These are phyloP conservation scores for Blakeslea trispora DNA, from an alignment of 371 early-diverging fungal genomes.

Conservation along the genomic window DNA sequence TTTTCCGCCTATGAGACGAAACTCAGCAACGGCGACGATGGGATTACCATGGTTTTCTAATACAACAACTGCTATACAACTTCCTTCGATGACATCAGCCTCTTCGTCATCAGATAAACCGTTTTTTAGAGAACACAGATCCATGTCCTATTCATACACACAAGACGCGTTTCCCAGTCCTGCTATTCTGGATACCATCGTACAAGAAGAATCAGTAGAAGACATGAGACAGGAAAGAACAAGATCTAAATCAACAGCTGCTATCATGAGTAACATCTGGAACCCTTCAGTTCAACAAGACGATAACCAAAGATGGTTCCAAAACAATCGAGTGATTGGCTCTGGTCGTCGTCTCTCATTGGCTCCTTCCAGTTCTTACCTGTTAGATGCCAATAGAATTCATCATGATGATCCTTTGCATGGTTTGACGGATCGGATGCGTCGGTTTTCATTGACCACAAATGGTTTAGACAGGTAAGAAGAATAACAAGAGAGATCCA, in stretches of 20 bases:
- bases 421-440: conserved; percentile 34
- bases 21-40: conserved; percentile 34
- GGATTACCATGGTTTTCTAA: conserved; percentile 24
- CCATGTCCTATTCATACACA: conserved; percentile 42
- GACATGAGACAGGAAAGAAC: conserved; percentile 9
- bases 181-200: conserved; percentile 22
- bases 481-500: not conserved
- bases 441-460: conserved; percentile 40
- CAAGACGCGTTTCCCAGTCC: conserved; percentile 7
- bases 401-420: conserved; percentile 27
- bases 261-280: conserved; percentile 40
- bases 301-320: conserved; percentile 1
- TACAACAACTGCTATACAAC: conserved; percentile 6
- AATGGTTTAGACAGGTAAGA: conserved; percentile 4
- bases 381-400: not conserved
- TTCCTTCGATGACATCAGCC: conserved; percentile 34
- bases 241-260: conserved; percentile 45
- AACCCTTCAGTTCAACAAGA: conserved; percentile 26
- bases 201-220: conserved; percentile 40
- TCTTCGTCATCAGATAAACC: conserved; percentile 36
- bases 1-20: conserved; percentile 39
- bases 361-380: not conserved
- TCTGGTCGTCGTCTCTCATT: conserved; percentile 8
- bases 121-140: conserved; percentile 37
- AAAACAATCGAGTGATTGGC: not conserved